Evolutionary conservation across 2,329 filamentous ascomycete genomes (phyloP).

Genomic region (Trichothecium roseum): DNA sequence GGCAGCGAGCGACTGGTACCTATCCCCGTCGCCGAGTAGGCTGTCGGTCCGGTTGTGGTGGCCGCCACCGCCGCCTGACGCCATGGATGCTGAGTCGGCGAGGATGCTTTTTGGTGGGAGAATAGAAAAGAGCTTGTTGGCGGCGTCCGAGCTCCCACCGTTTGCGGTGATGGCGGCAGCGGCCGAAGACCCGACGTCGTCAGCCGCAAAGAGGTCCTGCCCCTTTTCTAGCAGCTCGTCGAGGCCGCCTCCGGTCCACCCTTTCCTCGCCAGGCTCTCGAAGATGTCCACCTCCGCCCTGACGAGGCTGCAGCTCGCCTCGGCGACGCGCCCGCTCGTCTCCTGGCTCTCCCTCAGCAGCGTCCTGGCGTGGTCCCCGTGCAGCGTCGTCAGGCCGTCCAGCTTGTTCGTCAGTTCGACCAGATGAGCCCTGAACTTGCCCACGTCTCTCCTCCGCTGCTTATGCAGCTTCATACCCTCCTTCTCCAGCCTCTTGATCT

Average conservation of each 20-base stretch:
- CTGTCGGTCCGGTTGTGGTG: constrained; percentile 31
- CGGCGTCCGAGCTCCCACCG: constrained; percentile 20
- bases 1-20: constrained; percentile 48
- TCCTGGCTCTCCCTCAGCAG: constrained; percentile 55
- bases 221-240: constrained; percentile 57
- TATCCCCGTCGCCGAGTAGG: constrained; percentile 37
- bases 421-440: constrained; percentile 49
- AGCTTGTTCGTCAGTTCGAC: constrained; percentile 52
- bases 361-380: constrained; percentile 49
- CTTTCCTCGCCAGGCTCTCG: constrained; percentile 55
- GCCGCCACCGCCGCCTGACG: constrained; percentile 12
- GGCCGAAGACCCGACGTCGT: constrained; percentile 17
- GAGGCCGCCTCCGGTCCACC: constrained; percentile 56
- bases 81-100: constrained; percentile 35
- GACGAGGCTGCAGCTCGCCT: constrained; percentile 54
- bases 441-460: constrained; percentile 49
- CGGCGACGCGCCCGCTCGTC: constrained; percentile 50
- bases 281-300: constrained; percentile 62
- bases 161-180: constrained; percentile 14
- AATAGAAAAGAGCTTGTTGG: constrained; percentile 51
- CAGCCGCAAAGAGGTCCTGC: constrained; percentile 46
- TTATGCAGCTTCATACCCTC: constrained; percentile 54
- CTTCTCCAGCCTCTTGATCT: constrained; percentile 55
- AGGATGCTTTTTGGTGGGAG: constrained; percentile 54
- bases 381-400: constrained; percentile 50